Conservation (phyloP, 2,329 filamentous ascomycete species). For the Coniochaeta sp. region DNA sequence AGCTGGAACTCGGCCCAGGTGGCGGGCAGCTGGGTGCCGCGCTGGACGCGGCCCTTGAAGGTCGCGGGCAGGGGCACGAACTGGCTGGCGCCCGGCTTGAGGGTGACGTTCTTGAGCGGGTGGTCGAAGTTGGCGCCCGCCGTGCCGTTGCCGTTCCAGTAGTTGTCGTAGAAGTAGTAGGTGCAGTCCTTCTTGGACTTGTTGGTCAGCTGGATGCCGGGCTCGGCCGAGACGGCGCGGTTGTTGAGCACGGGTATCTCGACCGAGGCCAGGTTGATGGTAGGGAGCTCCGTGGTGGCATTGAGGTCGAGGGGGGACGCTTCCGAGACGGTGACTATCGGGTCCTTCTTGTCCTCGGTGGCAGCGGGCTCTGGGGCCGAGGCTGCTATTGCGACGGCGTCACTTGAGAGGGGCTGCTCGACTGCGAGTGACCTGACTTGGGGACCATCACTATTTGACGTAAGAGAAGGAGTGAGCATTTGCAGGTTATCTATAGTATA, state of each 20-base stretch:
- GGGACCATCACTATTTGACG: not conserved
- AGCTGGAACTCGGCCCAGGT: conserved; percentile 33
- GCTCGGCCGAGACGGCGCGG: conserved; percentile 7
- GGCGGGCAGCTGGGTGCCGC: conserved; percentile 24
- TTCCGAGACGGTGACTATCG: not conserved
- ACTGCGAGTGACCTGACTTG: not conserved
- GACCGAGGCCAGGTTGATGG: not conserved
- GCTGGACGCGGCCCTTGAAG: conserved; percentile 34
- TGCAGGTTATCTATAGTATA: not conserved
- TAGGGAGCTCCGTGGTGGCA: not conserved
- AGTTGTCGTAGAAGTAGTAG: conserved; percentile 33
- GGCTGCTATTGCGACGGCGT: not conserved
- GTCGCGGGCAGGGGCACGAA: conserved; percentile 20
- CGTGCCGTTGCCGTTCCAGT: conserved; percentile 30
- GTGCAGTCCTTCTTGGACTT: conserved; percentile 21
- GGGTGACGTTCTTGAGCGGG: conserved; percentile 23
- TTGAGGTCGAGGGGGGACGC: not conserved
- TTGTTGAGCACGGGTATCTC: not conserved
- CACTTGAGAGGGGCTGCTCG: not conserved
- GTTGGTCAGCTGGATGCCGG: conserved; percentile 30
- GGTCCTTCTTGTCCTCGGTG: not conserved
- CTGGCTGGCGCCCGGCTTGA: conserved; percentile 20
- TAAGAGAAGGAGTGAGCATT: not conserved
- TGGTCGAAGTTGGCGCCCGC: conserved; percentile 31
- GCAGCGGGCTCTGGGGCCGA: not conserved